These are phyloP conservation scores for Myochromella boudieri DNA, from an alignment of 768 basidiomycete genomes.

Conservation along the genomic window DNA sequence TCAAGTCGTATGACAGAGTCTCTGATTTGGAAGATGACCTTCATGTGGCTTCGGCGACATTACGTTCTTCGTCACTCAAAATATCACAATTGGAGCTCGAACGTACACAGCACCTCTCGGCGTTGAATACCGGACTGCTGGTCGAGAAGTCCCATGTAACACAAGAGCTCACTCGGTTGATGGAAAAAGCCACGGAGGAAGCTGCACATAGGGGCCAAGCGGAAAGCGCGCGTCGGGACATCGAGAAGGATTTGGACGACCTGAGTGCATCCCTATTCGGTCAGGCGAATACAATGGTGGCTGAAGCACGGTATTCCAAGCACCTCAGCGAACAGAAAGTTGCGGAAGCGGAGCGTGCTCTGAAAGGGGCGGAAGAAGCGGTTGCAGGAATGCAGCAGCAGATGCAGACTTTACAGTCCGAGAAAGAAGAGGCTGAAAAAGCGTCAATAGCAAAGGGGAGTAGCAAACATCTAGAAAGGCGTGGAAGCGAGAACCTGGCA, in stretches of 20 bases:
- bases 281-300: slow-evolving; percentile 98
- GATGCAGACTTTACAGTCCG: slow-evolving; percentile 72
- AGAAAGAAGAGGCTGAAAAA: slow-evolving; percentile 59
- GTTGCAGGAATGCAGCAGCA: slow-evolving; percentile 82
- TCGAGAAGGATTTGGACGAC: slow-evolving; percentile 94
- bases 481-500: slow-evolving; percentile 25
- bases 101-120: slow-evolving; percentile 82
- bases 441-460: slow-evolving; percentile 59
- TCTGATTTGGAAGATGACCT: slow-evolving; percentile 92
- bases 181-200: slow-evolving; percentile 95
- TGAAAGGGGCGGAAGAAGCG: slow-evolving; percentile 84
- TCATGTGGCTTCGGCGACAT: slow-evolving; percentile 60
- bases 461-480: slow-evolving; percentile 63
- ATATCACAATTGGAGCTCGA: slow-evolving; percentile 83
- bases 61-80: slow-evolving; percentile 61
- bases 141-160: slow-evolving; percentile 93
- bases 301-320: slow-evolving; percentile 76
- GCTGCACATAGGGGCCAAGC: slow-evolving; percentile 89
- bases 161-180: slow-evolving; percentile 86
- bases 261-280: slow-evolving; percentile 88
- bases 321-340: slow-evolving; percentile 71
- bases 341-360: slow-evolving; percentile 70
- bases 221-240: slow-evolving; percentile 75
- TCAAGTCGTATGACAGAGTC: slow-evolving; percentile 87
- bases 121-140: slow-evolving; percentile 86